phyloP scores from a whole-genome alignment of 768 basidiomycete species.

The Pleurotus tuoliensis region DNA sequence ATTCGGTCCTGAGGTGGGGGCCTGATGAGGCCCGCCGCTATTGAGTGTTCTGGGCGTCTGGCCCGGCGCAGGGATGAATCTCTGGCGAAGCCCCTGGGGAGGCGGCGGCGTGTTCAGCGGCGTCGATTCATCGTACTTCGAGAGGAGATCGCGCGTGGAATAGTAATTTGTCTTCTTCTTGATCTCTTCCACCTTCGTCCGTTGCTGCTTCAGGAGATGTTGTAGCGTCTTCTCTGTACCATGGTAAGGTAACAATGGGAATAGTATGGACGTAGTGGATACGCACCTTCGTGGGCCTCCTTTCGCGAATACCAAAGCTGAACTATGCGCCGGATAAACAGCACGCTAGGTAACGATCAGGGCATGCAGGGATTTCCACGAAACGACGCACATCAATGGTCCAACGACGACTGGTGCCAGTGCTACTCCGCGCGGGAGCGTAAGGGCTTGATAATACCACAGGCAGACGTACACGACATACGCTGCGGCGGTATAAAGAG shows the following conservation, averaged over 20 bases:
- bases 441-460: constrained; percentile 65
- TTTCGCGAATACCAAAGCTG: constrained; percentile 81
- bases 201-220: constrained; percentile 69
- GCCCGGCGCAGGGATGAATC: constrained; percentile 21
- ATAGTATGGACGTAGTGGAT: background rate
- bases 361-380: background rate
- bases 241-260: constrained; percentile 1
- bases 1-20: constrained; percentile 7
- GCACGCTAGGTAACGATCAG: constrained; percentile 40
- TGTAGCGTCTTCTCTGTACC: constrained; percentile 74
- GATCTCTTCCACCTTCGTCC: constrained; percentile 87
- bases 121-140: constrained; percentile 75
- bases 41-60: background rate
- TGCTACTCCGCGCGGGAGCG: constrained; percentile 13
- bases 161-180: constrained; percentile 99
- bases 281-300: constrained; percentile 75
- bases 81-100: constrained; percentile 30
- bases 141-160: constrained; percentile 77
- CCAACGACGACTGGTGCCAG: constrained; percentile 59
- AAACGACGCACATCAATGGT: constrained; percentile 69
- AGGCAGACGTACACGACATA: constrained; percentile 72
- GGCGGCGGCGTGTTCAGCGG: constrained; percentile 24
- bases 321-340: constrained; percentile 76
- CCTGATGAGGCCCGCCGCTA: constrained; percentile 7
- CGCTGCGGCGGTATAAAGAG: constrained; percentile 55